Base-by-base conservation (phyloP, 2,329 filamentous ascomycete genomes). In the Pyrenochaeta sp. region DNA sequence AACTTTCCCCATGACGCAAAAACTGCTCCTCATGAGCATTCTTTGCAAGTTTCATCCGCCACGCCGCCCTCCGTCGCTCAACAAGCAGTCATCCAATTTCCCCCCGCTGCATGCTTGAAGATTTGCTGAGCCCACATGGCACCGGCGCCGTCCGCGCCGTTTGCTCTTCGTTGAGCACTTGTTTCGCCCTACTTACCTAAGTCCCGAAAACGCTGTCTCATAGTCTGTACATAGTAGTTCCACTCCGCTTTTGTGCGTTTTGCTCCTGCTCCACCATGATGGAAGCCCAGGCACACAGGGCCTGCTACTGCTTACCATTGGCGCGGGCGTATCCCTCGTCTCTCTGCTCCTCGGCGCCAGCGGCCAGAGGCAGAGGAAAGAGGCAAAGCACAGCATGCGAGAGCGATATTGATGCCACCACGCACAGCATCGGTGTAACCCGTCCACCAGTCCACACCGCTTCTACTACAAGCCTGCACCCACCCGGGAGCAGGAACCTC, bases 331-430 rank as follows among this genome's bases (percentile, higher is more conserved):
- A 14, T 27, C 30, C 48, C 34, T 49, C 48, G 37, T 57, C 44
- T 27, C 21, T 34, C 32, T 30, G 17, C 23, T 11, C 6, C 40
- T 43, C 39, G 34, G 34, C 39, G 28, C 20, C 30, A 35, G n/a
- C 31, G 23, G 30, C n/a, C n/a, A n/a, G n/a, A n/a, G n/a, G n/a
- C n/a, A n/a, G n/a, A n/a, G n/a, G n/a, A n/a, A n/a, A n/a, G n/a
- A n/a, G 19, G 35, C 17, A 41, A 32, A 42, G 55, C 53, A 58
- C 58, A 48, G 47, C 59, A 59, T 60, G 46, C 27, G 34, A 20
- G 39, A 51, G 48, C 46, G 51, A 51, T 63, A 62, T 67, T 67
- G 63, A 63, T 60, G 53, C 51, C 54, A 61, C 63, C 41, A 24
- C 42, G 52, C 56, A 66, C 63, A 43, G 48, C 64, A 51, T 60